A percentile compares a stretch with the other conserved stretches of the same genome.
Conservation (phyloP, 331 rosid genomes). For the Stylosanthes scabra region DNA sequence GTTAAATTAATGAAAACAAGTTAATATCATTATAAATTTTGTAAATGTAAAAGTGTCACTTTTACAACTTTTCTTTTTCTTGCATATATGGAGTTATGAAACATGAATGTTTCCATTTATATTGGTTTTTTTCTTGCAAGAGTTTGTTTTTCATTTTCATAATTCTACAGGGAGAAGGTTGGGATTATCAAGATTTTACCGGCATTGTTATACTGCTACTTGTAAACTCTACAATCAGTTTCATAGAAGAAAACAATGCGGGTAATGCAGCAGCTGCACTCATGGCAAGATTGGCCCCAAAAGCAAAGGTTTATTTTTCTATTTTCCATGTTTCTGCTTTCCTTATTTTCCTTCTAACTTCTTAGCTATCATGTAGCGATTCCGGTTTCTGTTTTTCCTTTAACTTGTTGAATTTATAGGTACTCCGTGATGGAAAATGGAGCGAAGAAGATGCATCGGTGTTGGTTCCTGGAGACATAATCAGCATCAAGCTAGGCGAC, state of each 20-base stretch:
- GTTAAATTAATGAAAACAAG: no score
- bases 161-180: constrained; percentile 42
- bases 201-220: background rate
- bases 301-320: constrained; percentile 64
- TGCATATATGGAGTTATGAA: no score
- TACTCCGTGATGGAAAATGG: constrained; percentile 77
- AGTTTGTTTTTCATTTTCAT: background rate
- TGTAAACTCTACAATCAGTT: background rate
- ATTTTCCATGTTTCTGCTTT: constrained; percentile 6
- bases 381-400: background rate
- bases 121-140: background rate
- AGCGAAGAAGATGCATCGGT: constrained; percentile 75
- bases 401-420: constrained; percentile 41
- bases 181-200: constrained; percentile 65
- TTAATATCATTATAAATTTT: no score
- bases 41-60: no score
- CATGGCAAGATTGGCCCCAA: constrained; percentile 63
- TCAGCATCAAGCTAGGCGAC: constrained; percentile 83
- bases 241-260: constrained; percentile 3
- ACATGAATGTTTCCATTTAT: background rate
- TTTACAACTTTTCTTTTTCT: no score
- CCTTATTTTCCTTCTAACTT: background rate
- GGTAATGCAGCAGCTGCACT: background rate
- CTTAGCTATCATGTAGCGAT: background rate
- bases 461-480: constrained; percentile 83